Percentiles rank a stretch among this genome's conserved stretches.
Evolutionary conservation across 108 stramenopile species (phyloP).

Genomic region (Bacterosira constricta): DNA sequence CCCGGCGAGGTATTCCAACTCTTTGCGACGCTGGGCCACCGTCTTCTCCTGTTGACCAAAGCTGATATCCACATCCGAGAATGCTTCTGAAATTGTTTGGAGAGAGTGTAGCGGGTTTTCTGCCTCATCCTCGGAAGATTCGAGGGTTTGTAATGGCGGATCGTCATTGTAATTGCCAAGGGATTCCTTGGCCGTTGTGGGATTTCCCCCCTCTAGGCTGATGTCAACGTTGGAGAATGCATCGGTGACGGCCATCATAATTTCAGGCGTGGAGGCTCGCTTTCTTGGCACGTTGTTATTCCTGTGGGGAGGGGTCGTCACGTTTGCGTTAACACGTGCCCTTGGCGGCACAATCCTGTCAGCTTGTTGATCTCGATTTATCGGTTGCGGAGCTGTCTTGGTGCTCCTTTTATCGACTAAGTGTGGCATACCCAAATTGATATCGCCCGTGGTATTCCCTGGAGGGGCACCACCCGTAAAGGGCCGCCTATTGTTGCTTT

Average conservation of each 20-base stretch:
- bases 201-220: constrained; percentile 18
- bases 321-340: too few species aligned
- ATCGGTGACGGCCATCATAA: constrained; percentile 22
- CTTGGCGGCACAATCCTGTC: too few species aligned
- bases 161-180: not conserved
- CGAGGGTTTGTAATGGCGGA: not conserved
- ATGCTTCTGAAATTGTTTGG: constrained; percentile 30
- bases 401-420: too few species aligned
- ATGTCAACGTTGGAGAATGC: constrained; percentile 49
- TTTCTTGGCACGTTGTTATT: constrained; percentile 2
- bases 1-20: constrained; percentile 24
- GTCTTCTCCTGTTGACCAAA: constrained; percentile 29
- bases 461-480: too few species aligned
- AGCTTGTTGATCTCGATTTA: too few species aligned
- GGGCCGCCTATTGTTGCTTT: too few species aligned
- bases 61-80: constrained; percentile 37
- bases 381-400: too few species aligned
- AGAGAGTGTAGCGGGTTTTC: too few species aligned
- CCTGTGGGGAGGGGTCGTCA: too few species aligned
- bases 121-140: not conserved
- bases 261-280: constrained; percentile 6
- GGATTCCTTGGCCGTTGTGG: not conserved
- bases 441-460: too few species aligned
- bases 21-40: constrained; percentile 36
- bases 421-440: too few species aligned